Base-by-base conservation (phyloP, 164 flowering plant species). In the Nelumbo lutea region DNA sequence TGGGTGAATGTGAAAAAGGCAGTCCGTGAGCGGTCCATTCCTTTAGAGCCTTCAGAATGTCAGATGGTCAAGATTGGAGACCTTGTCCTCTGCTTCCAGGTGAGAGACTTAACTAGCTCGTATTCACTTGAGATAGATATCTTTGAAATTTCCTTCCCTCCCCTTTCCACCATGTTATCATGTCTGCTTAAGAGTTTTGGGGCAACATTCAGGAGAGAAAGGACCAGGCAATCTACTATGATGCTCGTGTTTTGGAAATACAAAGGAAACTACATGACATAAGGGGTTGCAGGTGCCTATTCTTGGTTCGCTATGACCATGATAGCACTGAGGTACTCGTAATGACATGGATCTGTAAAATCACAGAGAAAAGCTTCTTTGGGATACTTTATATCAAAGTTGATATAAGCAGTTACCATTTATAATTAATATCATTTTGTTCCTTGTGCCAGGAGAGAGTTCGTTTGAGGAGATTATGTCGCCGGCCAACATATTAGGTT, bases 51-150 rank as follows among this genome's bases (percentile, higher is more conserved):
- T 68, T 82, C 93, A 44, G 97, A 94, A 71, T 94, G 97, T 73
- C 69, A 79, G 11, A 80, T 68, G 66, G 88, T 94, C 51, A 77
- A 80, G 53, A 78, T 80, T 73, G 96, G 96, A 60, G 93, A 91
- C 78, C 83, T 79, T 40, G 87, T 90, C 42, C 81, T 94, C 42
- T 91, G 98, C 79, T 88, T 83, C 74, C 91, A 82, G 93, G 97
- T 91, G 81, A 58, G 48, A 53, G 57, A 11, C 57, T 53, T 4
- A 53, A 10, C 27, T 27, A 11, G 11, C 53, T 53, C 4, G 6
- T 59, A 42, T 61, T 56, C 9, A 39, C 11, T 61, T 55, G 47
- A 39, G 59, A 68, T 27, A 47, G 27, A 27, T 27, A 4, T 48
- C 48, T 2, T 11, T 11, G 42, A 15, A 5, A 39, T 27, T 62